Evolutionary conservation across 2,329 filamentous ascomycete genomes (phyloP), one percentile per base, ranked within the genome.

Genomic region (Fusarium veterinarium): DNA sequence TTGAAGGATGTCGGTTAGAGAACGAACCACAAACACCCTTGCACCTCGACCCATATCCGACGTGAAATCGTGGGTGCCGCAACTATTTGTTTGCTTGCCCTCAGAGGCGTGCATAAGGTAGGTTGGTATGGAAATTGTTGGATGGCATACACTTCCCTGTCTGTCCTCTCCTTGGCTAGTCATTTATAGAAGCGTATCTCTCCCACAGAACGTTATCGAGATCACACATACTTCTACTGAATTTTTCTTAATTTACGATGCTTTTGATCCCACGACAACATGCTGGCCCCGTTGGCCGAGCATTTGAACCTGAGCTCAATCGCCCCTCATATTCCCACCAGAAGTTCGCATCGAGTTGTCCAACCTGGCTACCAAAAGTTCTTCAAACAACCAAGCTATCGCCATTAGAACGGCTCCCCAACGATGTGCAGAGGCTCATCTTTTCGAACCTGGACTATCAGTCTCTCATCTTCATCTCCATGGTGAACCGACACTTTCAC

Each of bases 391-490:
- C 33, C 53, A 78, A 73, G 72, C 63, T 76, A 17, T 80, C 76
- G 11, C 52, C 69, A 7, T 63, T 84, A 40, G 81, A 84, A 57
- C 75, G 77, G 20, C 77, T 84, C 14, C 81, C 83, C 1, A 49
- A 56, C 23, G 79, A 81, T 57, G 60, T 84, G 17, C 80, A 81
- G 42, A 69, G 69, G 5, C 79, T 81, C 38, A 75, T 84, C 45
- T 80, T 80, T 58, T 78, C 77, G 9, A 56, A 79, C 31, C 71
- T 84, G n/a, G 82, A 84, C 71, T 84, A 84, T 51, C 80, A 83
- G 67, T 78, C 81, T n/a, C 78, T 84, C 37, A 84, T 84, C 48
- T 77, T 80, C 58, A 75, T 84, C 10, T 84, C 82, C 3, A 80
- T 79, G 28, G 77, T 77, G 73, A 84, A 81, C 62, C 76, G 77